Percentiles rank a stretch among this genome's conserved stretches.
Conservation (phyloP, 768 basidiomycete species). For the Rubroboletus pulcherrimus region DNA sequence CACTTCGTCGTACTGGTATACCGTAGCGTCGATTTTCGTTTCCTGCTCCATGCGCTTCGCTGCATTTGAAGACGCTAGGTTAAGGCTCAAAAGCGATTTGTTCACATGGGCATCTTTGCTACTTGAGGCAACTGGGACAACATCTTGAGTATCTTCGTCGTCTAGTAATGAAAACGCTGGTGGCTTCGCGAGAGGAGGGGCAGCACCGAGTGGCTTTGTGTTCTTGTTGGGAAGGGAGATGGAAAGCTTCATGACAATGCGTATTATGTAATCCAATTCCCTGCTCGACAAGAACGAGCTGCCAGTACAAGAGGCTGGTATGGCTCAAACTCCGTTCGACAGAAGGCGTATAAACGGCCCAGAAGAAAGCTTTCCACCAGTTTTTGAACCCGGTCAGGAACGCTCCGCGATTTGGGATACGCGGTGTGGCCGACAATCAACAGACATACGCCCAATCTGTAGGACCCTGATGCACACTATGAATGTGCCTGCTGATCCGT, state of each 20-base stretch:
- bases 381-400: conserved; percentile 45
- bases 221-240: conserved; percentile 65
- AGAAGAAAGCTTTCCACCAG: conserved; percentile 70
- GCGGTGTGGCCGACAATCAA: conserved; percentile 49
- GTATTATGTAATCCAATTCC: conserved; percentile 20
- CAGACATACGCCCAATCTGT: conserved; percentile 88
- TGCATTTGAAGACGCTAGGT: conserved; percentile 58
- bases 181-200: conserved; percentile 54
- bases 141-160: conserved; percentile 57
- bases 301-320: conserved; percentile 8
- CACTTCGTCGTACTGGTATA: conserved; percentile 95
- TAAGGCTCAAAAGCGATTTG: conserved; percentile 56
- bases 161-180: conserved; percentile 60
- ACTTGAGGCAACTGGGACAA: conserved; percentile 42
- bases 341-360: conserved; percentile 89
- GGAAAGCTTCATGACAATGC: conserved; percentile 73
- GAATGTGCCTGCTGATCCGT: conserved; percentile 2
- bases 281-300: not conserved
- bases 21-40: conserved; percentile 70
- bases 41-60: conserved; percentile 76
- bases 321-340: conserved; percentile 66
- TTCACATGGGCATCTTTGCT: conserved; percentile 43
- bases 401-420: conserved; percentile 17
- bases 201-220: conserved; percentile 52
- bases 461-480: conserved; percentile 23